Evolutionary conservation across 257 asterid genomes (phyloP).

Genomic region (Marsdenia floribunda): DNA sequence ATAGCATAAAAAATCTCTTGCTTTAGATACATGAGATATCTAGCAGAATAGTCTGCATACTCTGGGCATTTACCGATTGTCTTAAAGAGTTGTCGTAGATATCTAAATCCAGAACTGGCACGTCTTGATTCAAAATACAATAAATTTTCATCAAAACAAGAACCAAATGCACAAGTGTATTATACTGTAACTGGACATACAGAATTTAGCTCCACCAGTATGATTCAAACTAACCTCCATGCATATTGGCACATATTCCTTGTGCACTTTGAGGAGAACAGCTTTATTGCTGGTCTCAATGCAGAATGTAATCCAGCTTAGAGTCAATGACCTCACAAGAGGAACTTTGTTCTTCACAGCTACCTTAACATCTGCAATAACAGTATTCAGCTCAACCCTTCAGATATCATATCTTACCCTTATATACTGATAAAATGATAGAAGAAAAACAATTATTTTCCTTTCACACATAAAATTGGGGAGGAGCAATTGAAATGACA

Average conservation of each 20-base stretch:
- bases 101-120: neutral
- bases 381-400: slow-evolving; percentile 2
- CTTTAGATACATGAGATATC: neutral
- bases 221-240: slow-evolving; percentile 74
- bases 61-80: neutral
- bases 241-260: slow-evolving; percentile 94
- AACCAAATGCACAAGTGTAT: neutral
- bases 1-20: neutral
- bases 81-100: neutral
- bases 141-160: neutral
- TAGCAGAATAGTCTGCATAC: neutral
- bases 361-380: slow-evolving; percentile 79
- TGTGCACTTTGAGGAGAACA: slow-evolving; percentile 76
- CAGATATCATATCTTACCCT: neutral
- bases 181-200: neutral
- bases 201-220: neutral
- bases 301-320: slow-evolving; percentile 95
- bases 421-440: neutral
- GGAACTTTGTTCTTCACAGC: slow-evolving; percentile 97
- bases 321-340: slow-evolving; percentile 83
- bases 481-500: neutral
- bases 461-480: neutral
- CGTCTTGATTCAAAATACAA: neutral
- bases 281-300: slow-evolving; percentile 92
- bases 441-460: neutral